Conservation (phyloP, 768 basidiomycete genomes). For the Leucosporidium yakuticum region DNA sequence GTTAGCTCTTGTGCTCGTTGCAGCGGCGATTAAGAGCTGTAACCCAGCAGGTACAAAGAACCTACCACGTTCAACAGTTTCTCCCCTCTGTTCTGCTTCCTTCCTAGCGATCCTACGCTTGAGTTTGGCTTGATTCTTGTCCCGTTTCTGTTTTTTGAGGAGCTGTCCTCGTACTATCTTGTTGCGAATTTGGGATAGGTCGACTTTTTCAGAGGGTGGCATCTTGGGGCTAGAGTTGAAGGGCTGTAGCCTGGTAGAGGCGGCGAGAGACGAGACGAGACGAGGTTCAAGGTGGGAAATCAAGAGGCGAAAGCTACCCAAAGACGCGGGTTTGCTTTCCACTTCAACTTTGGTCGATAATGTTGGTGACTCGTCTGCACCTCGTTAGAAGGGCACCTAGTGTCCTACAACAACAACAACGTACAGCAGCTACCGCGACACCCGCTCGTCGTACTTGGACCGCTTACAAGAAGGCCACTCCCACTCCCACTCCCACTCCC, state of each 20-base stretch:
- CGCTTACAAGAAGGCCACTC: too few relatives aligned
- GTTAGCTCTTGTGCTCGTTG: conserved; percentile 26
- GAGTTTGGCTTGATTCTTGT: conserved; percentile 35
- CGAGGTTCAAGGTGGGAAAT: too few relatives aligned
- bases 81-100: conserved; percentile 74
- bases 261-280: too few relatives aligned
- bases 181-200: conserved; percentile 20
- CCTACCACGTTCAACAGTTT: conserved; percentile 67
- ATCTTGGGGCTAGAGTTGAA: not conserved
- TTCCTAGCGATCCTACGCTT: conserved; percentile 72
- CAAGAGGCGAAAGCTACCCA: too few relatives aligned
- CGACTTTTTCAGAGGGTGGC: not conserved
- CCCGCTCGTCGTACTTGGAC: not conserved
- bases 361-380: too few relatives aligned
- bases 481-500: not conserved
- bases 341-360: too few relatives aligned
- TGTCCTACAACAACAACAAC: too few relatives aligned
- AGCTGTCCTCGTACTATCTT: conserved; percentile 30
- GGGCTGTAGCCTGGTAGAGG: not conserved
- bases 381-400: too few relatives aligned
- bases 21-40: too few relatives aligned
- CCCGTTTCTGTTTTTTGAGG: conserved; percentile 30
- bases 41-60: conserved; percentile 27
- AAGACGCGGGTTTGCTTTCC: too few relatives aligned
- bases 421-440: not conserved